phyloP scores from a whole-genome alignment of 371 early-diverging fungal species.

The Zancudomyces culisetae region DNA sequence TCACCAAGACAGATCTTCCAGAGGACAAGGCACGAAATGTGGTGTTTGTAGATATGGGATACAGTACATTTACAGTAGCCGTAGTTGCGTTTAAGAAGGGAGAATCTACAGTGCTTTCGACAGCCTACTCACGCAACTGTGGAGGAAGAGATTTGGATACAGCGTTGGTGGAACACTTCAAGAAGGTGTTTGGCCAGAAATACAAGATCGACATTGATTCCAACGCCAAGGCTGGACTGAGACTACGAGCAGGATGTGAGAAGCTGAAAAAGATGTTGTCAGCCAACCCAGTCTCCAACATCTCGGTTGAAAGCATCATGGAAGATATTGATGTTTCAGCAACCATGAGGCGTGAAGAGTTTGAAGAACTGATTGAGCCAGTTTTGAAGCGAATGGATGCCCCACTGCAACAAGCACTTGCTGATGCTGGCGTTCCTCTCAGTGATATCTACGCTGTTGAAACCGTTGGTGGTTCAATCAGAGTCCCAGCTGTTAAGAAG shows the following conservation, averaged over 20 bases:
- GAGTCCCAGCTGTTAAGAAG: conserved; percentile 85
- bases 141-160: conserved; percentile 93
- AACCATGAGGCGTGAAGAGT: conserved; percentile 61
- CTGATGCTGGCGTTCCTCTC: conserved; percentile 47
- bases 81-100: conserved; percentile 87
- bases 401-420: conserved; percentile 57
- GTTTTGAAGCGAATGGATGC: conserved; percentile 49
- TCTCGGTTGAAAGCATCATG: conserved; percentile 88
- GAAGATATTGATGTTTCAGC: conserved; percentile 81
- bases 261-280: conserved; percentile 91
- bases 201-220: conserved; percentile 80
- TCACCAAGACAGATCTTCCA: conserved; percentile 91
- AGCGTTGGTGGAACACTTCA: conserved; percentile 65
- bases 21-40: conserved; percentile 85
- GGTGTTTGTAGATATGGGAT: conserved; percentile 86
- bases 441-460: conserved; percentile 85
- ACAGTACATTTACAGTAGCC: conserved; percentile 74
- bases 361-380: conserved; percentile 61
- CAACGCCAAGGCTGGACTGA: conserved; percentile 79
- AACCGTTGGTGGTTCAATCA: conserved; percentile 81
- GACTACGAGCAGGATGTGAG: conserved; percentile 80
- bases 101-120: conserved; percentile 73
- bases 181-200: conserved; percentile 75
- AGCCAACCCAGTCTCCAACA: conserved; percentile 74
- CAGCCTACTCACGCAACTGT: conserved; percentile 76